These are phyloP conservation scores for Tolypocladium sp. DNA, from an alignment of 2,329 filamentous ascomycete genomes.

Conservation along the genomic window DNA sequence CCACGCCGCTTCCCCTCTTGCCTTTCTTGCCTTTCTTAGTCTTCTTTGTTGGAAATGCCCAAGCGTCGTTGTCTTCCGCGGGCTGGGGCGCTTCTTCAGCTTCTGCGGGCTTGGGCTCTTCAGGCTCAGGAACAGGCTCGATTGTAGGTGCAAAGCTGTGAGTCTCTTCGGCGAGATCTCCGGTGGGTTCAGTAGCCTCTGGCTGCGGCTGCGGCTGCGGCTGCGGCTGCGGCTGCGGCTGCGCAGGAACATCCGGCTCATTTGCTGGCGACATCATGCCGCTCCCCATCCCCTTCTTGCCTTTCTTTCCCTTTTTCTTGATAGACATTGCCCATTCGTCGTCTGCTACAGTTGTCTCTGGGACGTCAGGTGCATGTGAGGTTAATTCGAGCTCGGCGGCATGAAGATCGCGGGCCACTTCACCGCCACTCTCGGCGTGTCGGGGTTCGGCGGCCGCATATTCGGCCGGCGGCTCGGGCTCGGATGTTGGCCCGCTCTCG, in stretches of 20 bases:
- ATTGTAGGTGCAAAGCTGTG: background rate
- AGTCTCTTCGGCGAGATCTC: background rate
- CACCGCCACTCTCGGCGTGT: background rate
- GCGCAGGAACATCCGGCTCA: background rate
- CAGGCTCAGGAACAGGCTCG: background rate
- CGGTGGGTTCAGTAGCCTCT: background rate
- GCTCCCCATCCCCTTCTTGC: conserved; percentile 17
- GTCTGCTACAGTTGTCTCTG: background rate
- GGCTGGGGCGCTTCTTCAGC: background rate
- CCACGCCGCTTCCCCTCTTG: background rate
- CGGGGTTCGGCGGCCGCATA: background rate
- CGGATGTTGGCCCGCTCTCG: background rate
- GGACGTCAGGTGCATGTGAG: background rate
- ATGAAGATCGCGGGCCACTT: background rate
- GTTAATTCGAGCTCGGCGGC: background rate
- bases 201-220: background rate
- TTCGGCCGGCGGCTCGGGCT: background rate
- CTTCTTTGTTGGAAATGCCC: background rate
- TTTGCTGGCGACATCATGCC: background rate
- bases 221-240: background rate
- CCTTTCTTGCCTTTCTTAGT: too few relatives aligned
- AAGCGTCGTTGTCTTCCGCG: background rate
- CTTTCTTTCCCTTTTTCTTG: conserved; percentile 28
- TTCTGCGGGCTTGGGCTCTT: background rate
- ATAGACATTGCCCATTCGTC: conserved; percentile 8